A percentile compares a stretch with the other conserved stretches of the same genome.
These are phyloP conservation scores for Xylaria longipes DNA, from an alignment of 495 filamentous ascomycete species.

Conservation along the genomic window DNA sequence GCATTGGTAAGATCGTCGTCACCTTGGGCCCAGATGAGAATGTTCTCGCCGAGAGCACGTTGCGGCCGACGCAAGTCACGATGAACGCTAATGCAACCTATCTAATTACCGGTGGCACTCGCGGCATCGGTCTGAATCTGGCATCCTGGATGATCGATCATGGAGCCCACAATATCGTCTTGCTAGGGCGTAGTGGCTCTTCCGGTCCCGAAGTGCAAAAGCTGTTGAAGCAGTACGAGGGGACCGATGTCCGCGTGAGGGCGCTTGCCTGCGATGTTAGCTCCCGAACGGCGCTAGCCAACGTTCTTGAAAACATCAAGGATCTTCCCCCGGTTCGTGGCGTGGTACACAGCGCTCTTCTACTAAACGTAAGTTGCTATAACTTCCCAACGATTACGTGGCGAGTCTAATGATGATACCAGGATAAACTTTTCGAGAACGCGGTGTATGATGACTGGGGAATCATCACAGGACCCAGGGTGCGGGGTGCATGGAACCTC, in stretches of 20 bases:
- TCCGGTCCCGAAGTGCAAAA: conserved; percentile 13
- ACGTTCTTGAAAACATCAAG: conserved; percentile 27
- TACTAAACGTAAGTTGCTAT: conserved; percentile 7
- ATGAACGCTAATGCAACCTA: conserved; percentile 49
- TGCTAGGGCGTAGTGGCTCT: conserved; percentile 53
- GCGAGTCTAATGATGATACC: neutral
- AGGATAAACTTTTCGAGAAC: conserved; percentile 22
- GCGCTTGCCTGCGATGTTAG: conserved; percentile 43
- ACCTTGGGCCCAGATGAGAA: conserved; percentile 29
- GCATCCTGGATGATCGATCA: conserved; percentile 55
- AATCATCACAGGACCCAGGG: conserved; percentile 43
- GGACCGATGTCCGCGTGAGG: conserved; percentile 16
- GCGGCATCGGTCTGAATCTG: conserved; percentile 53
- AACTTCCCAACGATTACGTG: neutral
- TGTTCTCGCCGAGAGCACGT: conserved; percentile 19
- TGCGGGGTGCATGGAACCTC: conserved; percentile 51
- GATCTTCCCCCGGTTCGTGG: conserved; percentile 53
- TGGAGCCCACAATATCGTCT: conserved; percentile 52
- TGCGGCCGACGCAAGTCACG: conserved; percentile 16
- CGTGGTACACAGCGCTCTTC: conserved; percentile 31
- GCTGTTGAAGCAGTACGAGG: conserved; percentile 20
- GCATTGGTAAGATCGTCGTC: conserved; percentile 31
- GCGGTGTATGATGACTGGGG: conserved; percentile 8
- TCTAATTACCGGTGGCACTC: conserved; percentile 54
- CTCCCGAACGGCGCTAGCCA: conserved; percentile 18